Base-by-base conservation (phyloP, 2,329 filamentous ascomycete species). In the Alternaria brassicae region DNA sequence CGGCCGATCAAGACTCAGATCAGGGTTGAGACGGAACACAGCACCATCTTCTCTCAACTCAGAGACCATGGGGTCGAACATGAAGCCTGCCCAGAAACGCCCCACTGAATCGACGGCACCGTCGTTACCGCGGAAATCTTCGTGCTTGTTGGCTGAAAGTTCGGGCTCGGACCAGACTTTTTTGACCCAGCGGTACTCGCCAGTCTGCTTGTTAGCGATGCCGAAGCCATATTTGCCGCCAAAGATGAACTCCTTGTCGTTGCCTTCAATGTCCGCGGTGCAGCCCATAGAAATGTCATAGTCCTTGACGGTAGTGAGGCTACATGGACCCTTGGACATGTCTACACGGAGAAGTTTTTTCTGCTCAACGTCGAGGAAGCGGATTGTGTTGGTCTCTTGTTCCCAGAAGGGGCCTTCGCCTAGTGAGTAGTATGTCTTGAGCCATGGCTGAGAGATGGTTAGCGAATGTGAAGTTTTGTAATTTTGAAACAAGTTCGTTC, bases 281-380 rank as follows among this genome's bases (percentile, higher is more conserved):
- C 73, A 78, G 41, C 76, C 84, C 63, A 89, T 82, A 27, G 84
- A 82, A 62, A 81, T 81, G 45, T 82, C 80, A 8, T 90, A 89
- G 64, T 87, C 82, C 50, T 72, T 72, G 60, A 90, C 76, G 53
- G 81, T 75, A 64, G 77, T 79, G 73, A 85, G 74, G 36, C 90
- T 91, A 4, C 80, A 79, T 15, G 86, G 86, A 0, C 89, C 90
- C 59, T 85, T 80, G 47, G 78, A 74, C 23, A 96, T 81, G 69
- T 91, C 85, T 60, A 95, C 84, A 47, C 85, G 84, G 80, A 95
- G 90, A 44, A 97, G 74, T 61, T 88, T 87, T 74, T 90, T 85
- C 74, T 90, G 87, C 77, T 89, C 90, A 78, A 97, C 93, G 78
- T 97, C 93, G 62, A 93, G 87, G 76, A 92, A 93, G 64, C 91